Percentiles rank a stretch among this genome's conserved stretches.
These are phyloP conservation scores for Fusarium tupiense DNA, from an alignment of 2,329 filamentous ascomycete genomes.

Conservation along the genomic window DNA sequence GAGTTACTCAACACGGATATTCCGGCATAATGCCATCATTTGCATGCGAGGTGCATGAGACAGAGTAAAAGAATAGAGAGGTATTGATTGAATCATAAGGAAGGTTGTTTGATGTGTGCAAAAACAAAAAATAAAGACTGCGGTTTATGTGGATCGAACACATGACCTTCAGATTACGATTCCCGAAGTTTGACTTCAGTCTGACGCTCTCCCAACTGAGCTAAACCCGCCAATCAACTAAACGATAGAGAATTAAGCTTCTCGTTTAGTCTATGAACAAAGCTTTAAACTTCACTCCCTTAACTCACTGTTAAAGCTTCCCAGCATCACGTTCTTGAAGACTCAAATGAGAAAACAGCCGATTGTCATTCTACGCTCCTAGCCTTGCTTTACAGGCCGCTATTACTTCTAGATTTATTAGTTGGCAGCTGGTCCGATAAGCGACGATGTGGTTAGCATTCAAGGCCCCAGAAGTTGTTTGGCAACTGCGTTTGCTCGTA, in stretches of 20 bases:
- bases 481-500: not conserved
- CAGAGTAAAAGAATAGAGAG: not conserved
- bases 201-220: constrained; percentile 34
- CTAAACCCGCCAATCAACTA: constrained; percentile 26
- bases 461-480: not conserved
- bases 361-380: not conserved
- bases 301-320: fast-evolving
- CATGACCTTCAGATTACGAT: constrained; percentile 27
- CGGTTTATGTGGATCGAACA: constrained; percentile 34
- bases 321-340: not conserved
- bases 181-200: constrained; percentile 26
- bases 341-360: not conserved
- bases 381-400: not conserved
- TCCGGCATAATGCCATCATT: not conserved
- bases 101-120: not conserved
- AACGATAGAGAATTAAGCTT: fast-evolving
- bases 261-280: fast-evolving
- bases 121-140: not conserved
- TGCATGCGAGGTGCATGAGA: not conserved
- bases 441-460: not conserved
- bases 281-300: fast-evolving
- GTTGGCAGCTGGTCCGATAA: not conserved
- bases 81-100: not conserved
- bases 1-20: not conserved
- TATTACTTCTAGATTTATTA: not conserved